Evolutionary conservation across 768 basidiomycete species (phyloP).

Genomic region (Leccinum fibrillosum): DNA sequence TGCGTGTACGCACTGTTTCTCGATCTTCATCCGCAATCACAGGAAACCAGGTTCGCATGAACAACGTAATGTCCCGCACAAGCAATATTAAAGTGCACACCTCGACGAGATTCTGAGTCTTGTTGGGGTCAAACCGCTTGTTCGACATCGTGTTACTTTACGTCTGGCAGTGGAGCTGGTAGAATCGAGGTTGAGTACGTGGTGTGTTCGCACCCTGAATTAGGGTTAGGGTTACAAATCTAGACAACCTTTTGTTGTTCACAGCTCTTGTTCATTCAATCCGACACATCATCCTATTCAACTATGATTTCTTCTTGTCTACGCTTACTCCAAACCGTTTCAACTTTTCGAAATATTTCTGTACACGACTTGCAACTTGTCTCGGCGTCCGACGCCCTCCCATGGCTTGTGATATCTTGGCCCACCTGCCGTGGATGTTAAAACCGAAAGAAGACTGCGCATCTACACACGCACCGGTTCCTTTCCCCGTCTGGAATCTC

Average conservation of each 20-base stretch:
- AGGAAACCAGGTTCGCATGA: conserved; percentile 10
- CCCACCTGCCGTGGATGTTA: conserved; percentile 49
- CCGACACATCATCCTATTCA: neutral
- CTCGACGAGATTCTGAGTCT: conserved; percentile 89
- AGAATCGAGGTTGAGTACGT: neutral
- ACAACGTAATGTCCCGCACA: conserved; percentile 17
- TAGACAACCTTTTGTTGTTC: neutral
- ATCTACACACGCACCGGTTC: conserved; percentile 50
- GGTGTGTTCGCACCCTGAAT: conserved; percentile 1
- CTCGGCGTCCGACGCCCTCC: conserved; percentile 69
- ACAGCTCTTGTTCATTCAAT: neutral
- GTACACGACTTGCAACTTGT: conserved; percentile 86
- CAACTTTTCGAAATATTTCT: conserved; percentile 85
- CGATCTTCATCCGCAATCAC: conserved; percentile 57
- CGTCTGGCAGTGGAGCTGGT: conserved; percentile 13
- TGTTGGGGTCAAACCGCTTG: conserved; percentile 76
- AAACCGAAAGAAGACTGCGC: conserved; percentile 2
- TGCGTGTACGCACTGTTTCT: conserved; percentile 76
- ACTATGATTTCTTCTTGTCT: conserved; percentile 24
- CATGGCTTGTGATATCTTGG: conserved; percentile 82
- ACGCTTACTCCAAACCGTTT: conserved; percentile 65
- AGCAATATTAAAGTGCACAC: conserved; percentile 39
- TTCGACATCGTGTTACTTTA: conserved; percentile 40
- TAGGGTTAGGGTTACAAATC: conserved; percentile 26
- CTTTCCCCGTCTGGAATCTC: conserved; percentile 76